Evolutionary conservation across 345 rosid species (phyloP), one percentile per base, ranked within the genome.

Genomic region (Moricandia moricandioides): DNA sequence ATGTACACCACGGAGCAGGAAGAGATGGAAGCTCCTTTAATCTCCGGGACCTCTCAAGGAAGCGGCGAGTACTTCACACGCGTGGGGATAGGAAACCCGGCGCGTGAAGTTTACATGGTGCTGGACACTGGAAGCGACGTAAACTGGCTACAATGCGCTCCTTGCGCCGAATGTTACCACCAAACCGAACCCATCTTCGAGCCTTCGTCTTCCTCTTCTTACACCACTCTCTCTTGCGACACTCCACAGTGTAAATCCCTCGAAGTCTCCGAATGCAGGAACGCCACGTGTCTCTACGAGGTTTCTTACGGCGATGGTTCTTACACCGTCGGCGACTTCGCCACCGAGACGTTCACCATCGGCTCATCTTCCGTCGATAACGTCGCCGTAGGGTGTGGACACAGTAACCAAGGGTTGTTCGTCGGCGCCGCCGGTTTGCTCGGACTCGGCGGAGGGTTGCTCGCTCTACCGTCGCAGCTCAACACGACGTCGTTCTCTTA

Each of bases 51-150:
- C 7, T 87, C 88, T 69, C 96, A 88, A 65, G 98, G 98, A 63
- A 93, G 97, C 37, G 98, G 98, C 18, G 98, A 91, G 90, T 93
- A 91, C 69, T 93, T 93, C 82, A 81, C 96, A 64, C 87, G 98
- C 71, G 72, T 89, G 4, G 94, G 93, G 16, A 83, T 94, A 51
- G 98, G 98, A 0, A 84, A 78, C 33, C 98, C 98, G 37, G 77
- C 93, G 68, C 89, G 81, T 74, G 81, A 80, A 13, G 86, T 84
- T 8, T 89, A 91, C 65, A 70, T 93, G 90, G 96, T 93, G 16
- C 80, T 93, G 12, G 97, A 93, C 73, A 89, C 93, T 0, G 98
- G 97, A 8, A 93, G 98, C 34, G 97, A 91, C 80, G 84, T 91
- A n/a, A 89, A 83, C 79, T 91, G 97, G 98, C 27, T 91, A 27